A percentile compares a stretch with the other conserved stretches of the same genome.
phyloP scores from a whole-genome alignment of 2,329 filamentous ascomycete species.

The Fusarium torreyae region DNA sequence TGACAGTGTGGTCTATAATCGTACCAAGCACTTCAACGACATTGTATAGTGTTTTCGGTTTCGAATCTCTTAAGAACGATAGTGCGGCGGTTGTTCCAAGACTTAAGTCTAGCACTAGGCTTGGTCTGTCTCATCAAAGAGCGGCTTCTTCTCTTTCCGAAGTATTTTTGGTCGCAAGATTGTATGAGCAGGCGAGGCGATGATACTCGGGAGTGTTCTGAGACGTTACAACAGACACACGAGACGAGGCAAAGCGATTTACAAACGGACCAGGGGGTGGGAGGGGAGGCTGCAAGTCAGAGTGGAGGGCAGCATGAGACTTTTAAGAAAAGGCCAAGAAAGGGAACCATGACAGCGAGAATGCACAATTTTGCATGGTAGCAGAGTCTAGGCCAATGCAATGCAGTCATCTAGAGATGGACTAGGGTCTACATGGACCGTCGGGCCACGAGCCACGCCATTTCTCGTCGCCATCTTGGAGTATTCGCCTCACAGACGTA shows the following conservation, averaged over 20 bases:
- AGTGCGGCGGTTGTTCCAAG: constrained; percentile 26
- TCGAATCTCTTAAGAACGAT: constrained; percentile 12
- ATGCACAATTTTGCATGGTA: constrained; percentile 32
- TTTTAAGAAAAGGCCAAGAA: constrained; percentile 45
- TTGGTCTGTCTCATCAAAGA: constrained; percentile 47
- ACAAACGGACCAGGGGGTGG: constrained; percentile 34
- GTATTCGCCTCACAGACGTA: constrained; percentile 26
- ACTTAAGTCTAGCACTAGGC: neutral
- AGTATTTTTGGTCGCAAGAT: constrained; percentile 40
- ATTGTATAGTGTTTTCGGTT: constrained; percentile 52
- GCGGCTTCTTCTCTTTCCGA: constrained; percentile 38
- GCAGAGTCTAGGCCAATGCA: constrained; percentile 36
- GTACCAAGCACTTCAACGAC: constrained; percentile 66
- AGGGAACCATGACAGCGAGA: constrained; percentile 30
- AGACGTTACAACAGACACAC: constrained; percentile 38
- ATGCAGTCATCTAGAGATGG: constrained; percentile 32
- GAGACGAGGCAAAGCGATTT: constrained; percentile 24
- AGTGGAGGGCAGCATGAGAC: constrained; percentile 36
- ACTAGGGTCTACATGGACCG: constrained; percentile 32
- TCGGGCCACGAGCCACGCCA: constrained; percentile 45
- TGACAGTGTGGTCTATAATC: constrained; percentile 41
- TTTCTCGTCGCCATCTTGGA: constrained; percentile 26
- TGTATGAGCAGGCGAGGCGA: constrained; percentile 30
- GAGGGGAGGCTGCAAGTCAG: constrained; percentile 34
- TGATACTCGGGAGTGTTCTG: constrained; percentile 43